phyloP scores from a whole-genome alignment of 2,329 filamentous ascomycete genomes.

The Microcyclosporella mali region DNA sequence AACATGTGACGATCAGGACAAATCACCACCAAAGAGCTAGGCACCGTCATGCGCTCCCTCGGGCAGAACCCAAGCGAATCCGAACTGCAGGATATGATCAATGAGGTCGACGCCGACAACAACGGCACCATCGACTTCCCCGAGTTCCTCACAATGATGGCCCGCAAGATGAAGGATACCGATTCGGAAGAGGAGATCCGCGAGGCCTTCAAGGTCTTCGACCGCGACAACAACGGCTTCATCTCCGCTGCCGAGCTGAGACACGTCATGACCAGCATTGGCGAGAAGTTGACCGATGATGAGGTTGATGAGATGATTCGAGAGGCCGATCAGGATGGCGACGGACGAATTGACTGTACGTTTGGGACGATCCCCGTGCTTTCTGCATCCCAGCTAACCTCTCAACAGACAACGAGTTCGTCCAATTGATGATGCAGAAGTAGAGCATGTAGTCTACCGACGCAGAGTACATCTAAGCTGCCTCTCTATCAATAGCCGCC shows the following conservation, averaged over 20 bases:
- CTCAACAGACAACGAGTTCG: slow-evolving; percentile 48
- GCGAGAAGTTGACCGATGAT: slow-evolving; percentile 58
- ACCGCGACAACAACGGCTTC: slow-evolving; percentile 60
- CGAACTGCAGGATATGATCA: slow-evolving; percentile 61
- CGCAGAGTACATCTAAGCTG: background rate
- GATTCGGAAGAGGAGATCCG: slow-evolving; percentile 60
- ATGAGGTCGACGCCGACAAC: slow-evolving; percentile 60
- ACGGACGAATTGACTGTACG: slow-evolving; percentile 58
- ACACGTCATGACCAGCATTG: slow-evolving; percentile 59
- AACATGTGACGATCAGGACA: slow-evolving; percentile 40
- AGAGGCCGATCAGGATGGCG: slow-evolving; percentile 59
- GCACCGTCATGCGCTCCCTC: slow-evolving; percentile 58
- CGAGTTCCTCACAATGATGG: slow-evolving; percentile 63
- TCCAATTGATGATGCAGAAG: slow-evolving; percentile 53
- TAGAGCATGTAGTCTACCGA: slow-evolving; percentile 25
- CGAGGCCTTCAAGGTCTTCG: slow-evolving; percentile 61
- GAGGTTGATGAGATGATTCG: slow-evolving; percentile 62
- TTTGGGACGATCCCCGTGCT: background rate
- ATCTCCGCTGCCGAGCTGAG: slow-evolving; percentile 58
- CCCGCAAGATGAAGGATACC: slow-evolving; percentile 55
- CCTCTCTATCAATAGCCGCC: background rate
- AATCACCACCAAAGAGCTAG: slow-evolving; percentile 59
- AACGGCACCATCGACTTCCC: slow-evolving; percentile 62
- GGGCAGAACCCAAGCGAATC: slow-evolving; percentile 57
- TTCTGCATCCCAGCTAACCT: background rate